Conservation (phyloP, 2,329 filamentous ascomycete genomes). For the Aspergillus aculeatus region DNA sequence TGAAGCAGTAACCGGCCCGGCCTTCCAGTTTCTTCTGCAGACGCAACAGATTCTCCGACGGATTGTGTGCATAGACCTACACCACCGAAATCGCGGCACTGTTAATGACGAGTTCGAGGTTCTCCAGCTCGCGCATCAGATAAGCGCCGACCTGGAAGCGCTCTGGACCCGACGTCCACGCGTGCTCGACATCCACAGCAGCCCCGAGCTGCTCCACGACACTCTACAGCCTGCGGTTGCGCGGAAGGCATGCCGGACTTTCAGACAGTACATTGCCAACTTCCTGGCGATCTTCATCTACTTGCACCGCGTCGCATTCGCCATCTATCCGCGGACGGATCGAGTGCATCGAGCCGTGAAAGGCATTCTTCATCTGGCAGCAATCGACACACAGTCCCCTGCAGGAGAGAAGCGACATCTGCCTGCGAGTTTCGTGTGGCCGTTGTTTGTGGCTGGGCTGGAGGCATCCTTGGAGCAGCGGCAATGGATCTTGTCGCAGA, state of each 20-base stretch:
- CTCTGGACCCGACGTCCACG: conserved; percentile 36
- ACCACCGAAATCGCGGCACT: conserved; percentile 39
- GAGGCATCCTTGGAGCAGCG: conserved; percentile 34
- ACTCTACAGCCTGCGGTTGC: conserved; percentile 29
- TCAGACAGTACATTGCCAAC: conserved; percentile 36
- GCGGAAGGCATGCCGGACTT: conserved; percentile 30
- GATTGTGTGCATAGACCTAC: conserved; percentile 37
- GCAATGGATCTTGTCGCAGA: conserved; percentile 33
- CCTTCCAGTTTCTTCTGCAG: conserved; percentile 34
- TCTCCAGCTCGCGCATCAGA: conserved; percentile 37
- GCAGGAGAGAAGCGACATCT: conserved; percentile 17
- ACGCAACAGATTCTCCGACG: conserved; percentile 36
- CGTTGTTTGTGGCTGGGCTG: conserved; percentile 35
- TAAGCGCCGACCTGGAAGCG: conserved; percentile 36
- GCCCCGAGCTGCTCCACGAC: conserved; percentile 27
- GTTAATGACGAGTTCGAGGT: conserved; percentile 40
- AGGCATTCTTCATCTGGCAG: conserved; percentile 37
- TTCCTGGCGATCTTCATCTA: conserved; percentile 39
- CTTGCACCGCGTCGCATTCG: conserved; percentile 38
- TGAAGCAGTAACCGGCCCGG: conserved; percentile 31
- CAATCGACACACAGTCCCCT: conserved; percentile 22
- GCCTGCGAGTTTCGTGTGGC: conserved; percentile 36
- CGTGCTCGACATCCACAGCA: conserved; percentile 33
- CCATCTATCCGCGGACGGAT: conserved; percentile 39
- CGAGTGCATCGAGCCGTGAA: conserved; percentile 36